Percentiles rank a stretch among this genome's conserved stretches.
These are phyloP conservation scores for Chlamydomonas sphaeroides DNA, from an alignment of 139 green algal species.

Conservation along the genomic window DNA sequence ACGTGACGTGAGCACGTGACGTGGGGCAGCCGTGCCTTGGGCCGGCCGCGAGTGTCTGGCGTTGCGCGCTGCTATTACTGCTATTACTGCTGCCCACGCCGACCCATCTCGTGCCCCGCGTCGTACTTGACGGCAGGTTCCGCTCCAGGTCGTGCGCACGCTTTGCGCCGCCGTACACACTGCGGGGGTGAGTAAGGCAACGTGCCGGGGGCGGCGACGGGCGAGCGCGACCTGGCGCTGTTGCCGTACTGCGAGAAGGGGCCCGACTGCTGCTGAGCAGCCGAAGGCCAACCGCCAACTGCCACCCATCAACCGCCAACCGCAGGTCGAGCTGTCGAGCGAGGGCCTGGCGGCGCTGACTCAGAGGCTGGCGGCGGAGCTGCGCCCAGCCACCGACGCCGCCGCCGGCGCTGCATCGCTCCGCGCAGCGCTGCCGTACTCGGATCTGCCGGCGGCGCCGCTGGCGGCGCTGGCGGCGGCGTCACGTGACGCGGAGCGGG, in stretches of 20 bases:
- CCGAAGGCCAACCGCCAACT: not conserved
- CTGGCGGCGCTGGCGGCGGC: not conserved
- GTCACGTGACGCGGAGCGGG: not conserved
- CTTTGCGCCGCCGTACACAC: not conserved
- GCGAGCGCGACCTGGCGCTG: too few relatives aligned
- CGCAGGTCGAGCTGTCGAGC: not conserved
- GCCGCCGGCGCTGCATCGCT: not conserved
- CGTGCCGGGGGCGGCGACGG: too few relatives aligned
- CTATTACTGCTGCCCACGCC: too few relatives aligned
- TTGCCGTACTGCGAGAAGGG: too few relatives aligned
- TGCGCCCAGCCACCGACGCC: not conserved
- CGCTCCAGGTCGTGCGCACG: constrained; percentile 14
- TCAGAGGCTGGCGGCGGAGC: not conserved
- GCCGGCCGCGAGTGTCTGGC: too few relatives aligned
- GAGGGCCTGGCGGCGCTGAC: not conserved
- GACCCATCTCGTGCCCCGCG: too few relatives aligned
- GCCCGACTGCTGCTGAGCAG: too few relatives aligned
- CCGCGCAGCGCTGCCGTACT: too few relatives aligned
- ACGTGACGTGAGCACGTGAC: too few relatives aligned
- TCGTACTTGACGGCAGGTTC: too few relatives aligned
- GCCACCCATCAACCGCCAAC: not conserved
- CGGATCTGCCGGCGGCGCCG: not conserved
- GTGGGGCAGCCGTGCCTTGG: too few relatives aligned
- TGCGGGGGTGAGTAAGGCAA: not conserved
- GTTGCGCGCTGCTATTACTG: too few relatives aligned